Evolutionary conservation across 225 moss, liverwort and hornwort genomes (phyloP), one percentile per base, ranked within the genome.

Genomic region (Sphagnum contortum): DNA sequence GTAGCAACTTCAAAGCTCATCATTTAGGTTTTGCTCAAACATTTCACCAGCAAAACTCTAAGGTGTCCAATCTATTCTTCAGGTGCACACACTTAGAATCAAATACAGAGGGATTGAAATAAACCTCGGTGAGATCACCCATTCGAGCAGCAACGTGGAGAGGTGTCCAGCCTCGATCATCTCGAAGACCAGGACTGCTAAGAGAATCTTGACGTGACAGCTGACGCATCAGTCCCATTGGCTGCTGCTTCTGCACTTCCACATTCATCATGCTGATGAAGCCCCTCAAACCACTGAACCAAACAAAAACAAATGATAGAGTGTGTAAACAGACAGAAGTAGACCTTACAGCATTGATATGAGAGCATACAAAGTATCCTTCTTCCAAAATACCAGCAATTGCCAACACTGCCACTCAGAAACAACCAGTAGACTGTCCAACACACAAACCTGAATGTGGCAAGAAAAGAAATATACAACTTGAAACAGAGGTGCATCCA

Each of bases 131-230:
- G 61, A 91, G 77, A 70, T 91, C 87, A 49, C 94, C 94, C 53
- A 89, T 81, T 59, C 87, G 85, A 47, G 91, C 76, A 12, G 89
- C 89, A 12, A 94, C 87, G 70, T 94, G 94, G n/a, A 94, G 87
- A 60, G 91, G 79, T 5, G 91, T 94, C 94, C 94, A 94, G 49
- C 94, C 94, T 50, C 91, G 84, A 56, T 94, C 94, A 77, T 94
- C 94, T 70, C 89, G 75, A 49, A 75, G 68, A 55, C 71, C 76
- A 50, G 69, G 71, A 11, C 65, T 59, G 51, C 74, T 79, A 49
- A 77, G 65, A 9, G 82, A 87, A 56, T 86, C 80, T 48, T 83
- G 80, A 47, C 80, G 84, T 12, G 83, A 83, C 6, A 85, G 72
- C 62, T 80, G 77, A 8, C 91, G 89, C 59, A 78, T 64, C 64